Percentiles rank a stretch among this genome's conserved stretches.
These are phyloP conservation scores for Diplodia corticola DNA, from an alignment of 2,329 filamentous ascomycete genomes.

Conservation along the genomic window DNA sequence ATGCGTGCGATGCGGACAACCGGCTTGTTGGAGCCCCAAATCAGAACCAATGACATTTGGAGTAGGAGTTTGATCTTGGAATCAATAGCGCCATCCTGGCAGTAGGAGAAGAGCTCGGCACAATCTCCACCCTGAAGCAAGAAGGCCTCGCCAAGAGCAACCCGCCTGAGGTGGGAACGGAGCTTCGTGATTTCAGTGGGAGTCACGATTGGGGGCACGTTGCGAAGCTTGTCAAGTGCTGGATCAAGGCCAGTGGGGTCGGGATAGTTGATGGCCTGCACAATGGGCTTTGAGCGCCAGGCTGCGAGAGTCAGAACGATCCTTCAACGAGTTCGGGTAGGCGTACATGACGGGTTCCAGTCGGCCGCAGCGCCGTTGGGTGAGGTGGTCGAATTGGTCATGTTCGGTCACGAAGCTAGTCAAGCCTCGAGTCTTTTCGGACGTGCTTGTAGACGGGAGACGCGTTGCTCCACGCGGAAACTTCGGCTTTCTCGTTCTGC, in stretches of 20 bases:
- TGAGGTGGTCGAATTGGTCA: not conserved
- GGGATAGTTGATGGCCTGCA: slow-evolving; percentile 71
- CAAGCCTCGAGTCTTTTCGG: slow-evolving; percentile 14
- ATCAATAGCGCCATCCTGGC: slow-evolving; percentile 83
- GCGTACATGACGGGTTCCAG: slow-evolving; percentile 45
- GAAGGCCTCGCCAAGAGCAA: slow-evolving; percentile 87
- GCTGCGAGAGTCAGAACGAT: slow-evolving; percentile 44
- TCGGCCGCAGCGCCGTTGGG: slow-evolving; percentile 21
- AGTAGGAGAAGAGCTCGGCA: slow-evolving; percentile 97
- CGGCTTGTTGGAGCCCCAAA: slow-evolving; percentile 80
- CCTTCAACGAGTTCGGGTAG: not conserved
- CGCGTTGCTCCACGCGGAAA: not conserved
- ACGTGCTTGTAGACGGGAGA: not conserved
- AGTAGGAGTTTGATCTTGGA: slow-evolving; percentile 94
- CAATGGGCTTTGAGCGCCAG: slow-evolving; percentile 77
- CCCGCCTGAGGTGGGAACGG: slow-evolving; percentile 76
- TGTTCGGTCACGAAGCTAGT: not conserved
- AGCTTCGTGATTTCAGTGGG: slow-evolving; percentile 78
- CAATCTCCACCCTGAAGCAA: slow-evolving; percentile 95
- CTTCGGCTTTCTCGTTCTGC: not conserved
- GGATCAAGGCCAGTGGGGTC: slow-evolving; percentile 60
- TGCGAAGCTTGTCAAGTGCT: slow-evolving; percentile 64
- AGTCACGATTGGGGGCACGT: slow-evolving; percentile 76
- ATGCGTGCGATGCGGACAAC: slow-evolving; percentile 94
- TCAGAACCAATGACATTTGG: slow-evolving; percentile 94